Evolutionary conservation across 345 rosid species (phyloP).

Genomic region (Reutealis trisperma): DNA sequence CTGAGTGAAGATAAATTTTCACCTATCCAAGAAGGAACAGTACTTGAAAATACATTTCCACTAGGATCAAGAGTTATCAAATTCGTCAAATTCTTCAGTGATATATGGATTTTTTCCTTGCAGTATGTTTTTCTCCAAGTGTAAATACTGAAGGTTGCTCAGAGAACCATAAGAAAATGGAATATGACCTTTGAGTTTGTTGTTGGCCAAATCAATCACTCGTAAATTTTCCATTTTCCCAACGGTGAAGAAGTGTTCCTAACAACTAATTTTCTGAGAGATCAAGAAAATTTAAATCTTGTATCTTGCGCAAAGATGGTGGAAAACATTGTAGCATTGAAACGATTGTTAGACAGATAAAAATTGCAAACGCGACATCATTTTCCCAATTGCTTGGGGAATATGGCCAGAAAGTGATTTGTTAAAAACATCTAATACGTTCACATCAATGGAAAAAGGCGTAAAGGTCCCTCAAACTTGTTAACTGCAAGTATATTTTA

Average conservation of each 20-base stretch:
- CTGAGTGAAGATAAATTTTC: slow-evolving; percentile 1
- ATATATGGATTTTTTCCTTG: slow-evolving; percentile 5
- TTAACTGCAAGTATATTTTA: slow-evolving; percentile 4
- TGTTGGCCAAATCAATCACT: slow-evolving; percentile 18
- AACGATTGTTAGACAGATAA: not conserved
- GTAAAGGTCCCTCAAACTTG: slow-evolving; percentile 13
- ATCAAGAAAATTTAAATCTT: slow-evolving; percentile 1
- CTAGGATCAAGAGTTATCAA: not conserved
- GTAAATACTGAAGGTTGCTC: not conserved
- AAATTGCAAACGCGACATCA: slow-evolving; percentile 6
- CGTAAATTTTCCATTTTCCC: not conserved
- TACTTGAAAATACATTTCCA: not conserved
- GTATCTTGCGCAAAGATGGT: slow-evolving; percentile 3
- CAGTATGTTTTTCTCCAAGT: slow-evolving; percentile 10
- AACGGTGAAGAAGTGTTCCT: slow-evolving; percentile 21
- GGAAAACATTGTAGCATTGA: slow-evolving; percentile 7
- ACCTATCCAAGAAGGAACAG: slow-evolving; percentile 15
- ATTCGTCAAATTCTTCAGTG: not conserved
- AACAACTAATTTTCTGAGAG: slow-evolving; percentile 16
- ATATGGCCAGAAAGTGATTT: not conserved
- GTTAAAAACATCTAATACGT: not conserved
- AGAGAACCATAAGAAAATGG: slow-evolving; percentile 13
- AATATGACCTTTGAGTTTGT: slow-evolving; percentile 9
- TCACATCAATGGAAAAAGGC: not conserved
- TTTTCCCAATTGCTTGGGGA: not conserved